Conservation (phyloP, 345 rosid species). For the Rhodamnia argentea region DNA sequence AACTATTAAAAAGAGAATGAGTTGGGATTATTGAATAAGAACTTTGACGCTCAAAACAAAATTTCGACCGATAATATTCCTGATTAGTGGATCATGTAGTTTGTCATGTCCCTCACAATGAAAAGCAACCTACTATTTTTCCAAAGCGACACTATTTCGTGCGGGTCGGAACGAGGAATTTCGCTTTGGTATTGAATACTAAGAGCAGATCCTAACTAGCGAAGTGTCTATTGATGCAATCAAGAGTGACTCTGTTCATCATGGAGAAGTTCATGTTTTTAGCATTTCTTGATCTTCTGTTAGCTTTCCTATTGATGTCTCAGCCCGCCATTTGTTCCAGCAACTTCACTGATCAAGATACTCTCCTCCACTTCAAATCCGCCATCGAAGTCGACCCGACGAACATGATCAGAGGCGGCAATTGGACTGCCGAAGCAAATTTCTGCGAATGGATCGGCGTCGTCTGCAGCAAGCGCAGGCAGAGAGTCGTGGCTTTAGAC, state of each 20-base stretch:
- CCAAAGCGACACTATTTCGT: background rate
- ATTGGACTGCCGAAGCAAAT: background rate
- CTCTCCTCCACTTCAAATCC: background rate
- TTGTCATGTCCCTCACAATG: background rate
- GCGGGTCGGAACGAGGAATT: background rate
- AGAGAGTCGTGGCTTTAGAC: background rate
- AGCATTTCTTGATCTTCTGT: background rate
- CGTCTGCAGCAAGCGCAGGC: background rate
- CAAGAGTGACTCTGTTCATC: background rate
- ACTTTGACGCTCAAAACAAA: background rate
- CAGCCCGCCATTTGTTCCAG: background rate
- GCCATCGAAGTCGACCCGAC: accelerated
- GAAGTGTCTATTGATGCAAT: background rate
- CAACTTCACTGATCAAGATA: background rate
- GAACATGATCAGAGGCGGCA: background rate
- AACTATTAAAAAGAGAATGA: background rate
- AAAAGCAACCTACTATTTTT: background rate
- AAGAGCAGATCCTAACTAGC: background rate
- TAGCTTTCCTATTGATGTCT: background rate
- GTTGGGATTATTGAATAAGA: background rate
- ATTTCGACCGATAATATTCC: background rate
- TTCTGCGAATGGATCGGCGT: background rate
- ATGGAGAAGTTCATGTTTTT: background rate
- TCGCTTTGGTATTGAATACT: background rate
- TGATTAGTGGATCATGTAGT: background rate